Evolutionary conservation across 1,284 basidiomycete genomes (phyloP).

Genomic region (Neonothopanus nambi): DNA sequence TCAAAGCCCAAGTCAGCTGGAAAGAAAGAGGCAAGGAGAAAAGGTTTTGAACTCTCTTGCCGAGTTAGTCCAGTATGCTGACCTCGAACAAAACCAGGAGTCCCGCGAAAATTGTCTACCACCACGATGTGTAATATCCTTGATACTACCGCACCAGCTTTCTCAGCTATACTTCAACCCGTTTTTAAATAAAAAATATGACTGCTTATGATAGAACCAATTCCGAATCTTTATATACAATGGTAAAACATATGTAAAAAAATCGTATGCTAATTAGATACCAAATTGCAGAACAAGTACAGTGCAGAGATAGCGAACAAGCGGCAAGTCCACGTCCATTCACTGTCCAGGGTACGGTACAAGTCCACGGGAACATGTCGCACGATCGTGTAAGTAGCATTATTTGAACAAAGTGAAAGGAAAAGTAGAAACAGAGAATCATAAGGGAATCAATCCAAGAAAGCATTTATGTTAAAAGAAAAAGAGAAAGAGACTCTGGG

Average conservation of each 20-base stretch:
- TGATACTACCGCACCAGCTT: too few species aligned
- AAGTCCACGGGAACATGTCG: constrained; percentile 24
- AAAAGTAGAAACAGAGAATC: constrained; percentile 14
- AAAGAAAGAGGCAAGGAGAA: constrained; percentile 8
- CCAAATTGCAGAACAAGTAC: constrained; percentile 15
- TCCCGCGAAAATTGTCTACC: constrained; percentile 6
- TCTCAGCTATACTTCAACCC: too few species aligned
- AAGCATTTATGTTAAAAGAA: neutral
- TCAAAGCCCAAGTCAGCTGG: constrained; percentile 18
- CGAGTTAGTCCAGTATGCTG: neutral
- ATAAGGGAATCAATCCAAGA: constrained; percentile 15
- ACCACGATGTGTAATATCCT: too few species aligned
- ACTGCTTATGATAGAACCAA: neutral
- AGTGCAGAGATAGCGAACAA: constrained; percentile 42
- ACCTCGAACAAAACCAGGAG: neutral
- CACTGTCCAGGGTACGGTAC: constrained; percentile 56
- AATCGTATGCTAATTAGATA: constrained; percentile 11
- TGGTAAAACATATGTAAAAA: constrained; percentile 1
- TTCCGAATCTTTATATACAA: neutral
- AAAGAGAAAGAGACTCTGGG: neutral
- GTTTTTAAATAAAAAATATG: neutral
- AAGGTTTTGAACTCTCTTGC: neutral
- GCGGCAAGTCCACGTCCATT: constrained; percentile 66
- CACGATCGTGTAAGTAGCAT: constrained; percentile 19
- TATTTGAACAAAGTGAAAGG: constrained; percentile 27